Base-by-base conservation (phyloP, 371 early-diverging fungal species). In the Apophysomyces variabilis region DNA sequence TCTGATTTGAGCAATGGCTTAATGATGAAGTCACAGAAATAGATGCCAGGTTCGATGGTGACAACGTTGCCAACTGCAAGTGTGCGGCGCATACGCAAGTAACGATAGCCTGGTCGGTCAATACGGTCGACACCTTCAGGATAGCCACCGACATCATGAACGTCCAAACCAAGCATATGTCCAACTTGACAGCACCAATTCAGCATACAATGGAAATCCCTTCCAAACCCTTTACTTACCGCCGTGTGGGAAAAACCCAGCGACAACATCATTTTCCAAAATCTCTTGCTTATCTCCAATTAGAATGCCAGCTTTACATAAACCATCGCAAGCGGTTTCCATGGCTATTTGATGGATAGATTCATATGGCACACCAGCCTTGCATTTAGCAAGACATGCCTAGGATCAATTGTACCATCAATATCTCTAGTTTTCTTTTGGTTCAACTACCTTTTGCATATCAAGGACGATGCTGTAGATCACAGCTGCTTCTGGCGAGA, bases 21-120 rank as follows among this genome's bases (percentile, higher is more conserved):
- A 54, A 87, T 75, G 62, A 87, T 79, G 61, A 80, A 84, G 67
- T 86, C 81, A 64, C 84, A 84, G 66, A 88, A 88, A 70, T 88
- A 89, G 61, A 87, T 85, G 83, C 97, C 97, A 35, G 97, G 97
- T 77, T 97, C 97, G 38, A 96, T 94, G 13, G 97, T 97, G 44
- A 97, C 91, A 12, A 90, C 92, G 88, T 95, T 94, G 37, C 93
- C 91, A 16, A 87, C 74, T 63, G 85, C 80, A 57, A 97, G 85
- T 11, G 76, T 76, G 69, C 97, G 89, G 46, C 95, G 90, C 88
- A 95, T 90, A 41, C 97, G 90, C 66, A 97, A 79, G 74, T 95
- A 89, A 58, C 91, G 87, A 64, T 94, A 80, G 4, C 96, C 94
- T 14, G 96, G 96, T 13, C 81, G 90, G 61, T 89, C 77, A 69